A percentile compares a stretch with the other conserved stretches of the same genome.
Conservation (phyloP, 139 green algal species). For the Astrephomene gubernaculifera region DNA sequence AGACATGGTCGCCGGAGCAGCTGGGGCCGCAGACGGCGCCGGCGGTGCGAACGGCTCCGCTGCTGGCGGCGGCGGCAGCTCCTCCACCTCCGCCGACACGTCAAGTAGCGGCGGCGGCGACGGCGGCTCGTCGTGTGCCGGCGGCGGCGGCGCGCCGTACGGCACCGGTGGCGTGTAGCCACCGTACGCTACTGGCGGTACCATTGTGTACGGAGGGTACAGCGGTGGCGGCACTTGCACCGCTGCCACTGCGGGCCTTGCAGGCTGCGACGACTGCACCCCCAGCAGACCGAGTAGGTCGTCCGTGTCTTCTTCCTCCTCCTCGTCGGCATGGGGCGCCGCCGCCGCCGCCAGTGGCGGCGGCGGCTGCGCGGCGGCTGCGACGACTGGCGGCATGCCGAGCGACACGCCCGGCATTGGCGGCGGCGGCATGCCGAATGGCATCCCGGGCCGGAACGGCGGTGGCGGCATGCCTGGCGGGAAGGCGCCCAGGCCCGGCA, state of each 20-base stretch:
- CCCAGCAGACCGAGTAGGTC: constrained; percentile 1
- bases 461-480: not conserved
- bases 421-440: not conserved
- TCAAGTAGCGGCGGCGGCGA: not conserved
- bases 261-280: too few species aligned
- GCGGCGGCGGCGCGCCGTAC: not conserved
- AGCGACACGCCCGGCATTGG: not conserved
- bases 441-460: not conserved
- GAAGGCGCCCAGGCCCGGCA: not conserved
- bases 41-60: not conserved
- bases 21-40: not conserved
- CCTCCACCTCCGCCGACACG: not conserved
- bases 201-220: not conserved
- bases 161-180: not conserved
- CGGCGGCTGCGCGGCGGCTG: not conserved
- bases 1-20: not conserved
- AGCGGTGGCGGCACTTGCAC: not conserved
- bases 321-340: not conserved
- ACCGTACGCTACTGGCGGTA: not conserved
- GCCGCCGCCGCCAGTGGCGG: not conserved
- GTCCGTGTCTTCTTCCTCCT: not conserved
- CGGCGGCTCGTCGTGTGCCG: not conserved
- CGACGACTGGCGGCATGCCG: not conserved
- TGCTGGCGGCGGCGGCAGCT: not conserved
- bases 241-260: not conserved